Base-by-base conservation (phyloP, 352 stramenopile genomes). In the Nothophytophthora sp. region DNA sequence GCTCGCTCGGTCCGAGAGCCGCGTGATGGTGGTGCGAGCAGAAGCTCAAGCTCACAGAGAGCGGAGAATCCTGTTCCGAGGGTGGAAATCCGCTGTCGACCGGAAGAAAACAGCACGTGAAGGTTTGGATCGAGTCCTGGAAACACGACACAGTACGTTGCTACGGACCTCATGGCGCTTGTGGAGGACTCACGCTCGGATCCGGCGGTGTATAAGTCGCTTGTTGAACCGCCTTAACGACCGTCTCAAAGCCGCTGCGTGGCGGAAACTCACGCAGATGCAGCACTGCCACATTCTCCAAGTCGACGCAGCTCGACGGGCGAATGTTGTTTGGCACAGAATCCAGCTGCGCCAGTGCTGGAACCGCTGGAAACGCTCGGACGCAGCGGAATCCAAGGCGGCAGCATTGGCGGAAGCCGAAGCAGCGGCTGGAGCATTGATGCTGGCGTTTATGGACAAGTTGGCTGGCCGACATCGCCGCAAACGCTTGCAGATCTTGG, bases 1-100 rank as follows among this genome's bases (percentile, higher is more conserved):
- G 10, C 54, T 67, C 19, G 32, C 29, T 50, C 58, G 58, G 19
- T 67, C 52, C 2, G 52, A 67, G 33, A 36, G 22, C 18, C 58
- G 58, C 7, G 52, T 59, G 2, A 30, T 63, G 35, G 46, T 15
- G 19, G 33, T 67, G 24, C 23, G 40, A 20, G 35, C 55, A 8
- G 40, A 51, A 12, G 55, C 53, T 15, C 36, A 29, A n/a, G 19
- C 29, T n/a, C 28, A 59, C 10, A 29, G 43, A 43, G 45, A 58
- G 28, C 52, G 40, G 19, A 36, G 52, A 19, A 20, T 27, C 9
- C 16, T 57, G 2, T 58, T 67, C 25, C 30, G 19, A n/a, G 33
- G 39, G 7, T 67, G 58, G 51, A 67, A 49, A 50, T 32, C 32
- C 24, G 39, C 49, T 24, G 36, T 33, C 16, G 27, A 12, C 16